Conservation (phyloP, 139 green algal genomes). For the Chlamydomonas urium region DNA sequence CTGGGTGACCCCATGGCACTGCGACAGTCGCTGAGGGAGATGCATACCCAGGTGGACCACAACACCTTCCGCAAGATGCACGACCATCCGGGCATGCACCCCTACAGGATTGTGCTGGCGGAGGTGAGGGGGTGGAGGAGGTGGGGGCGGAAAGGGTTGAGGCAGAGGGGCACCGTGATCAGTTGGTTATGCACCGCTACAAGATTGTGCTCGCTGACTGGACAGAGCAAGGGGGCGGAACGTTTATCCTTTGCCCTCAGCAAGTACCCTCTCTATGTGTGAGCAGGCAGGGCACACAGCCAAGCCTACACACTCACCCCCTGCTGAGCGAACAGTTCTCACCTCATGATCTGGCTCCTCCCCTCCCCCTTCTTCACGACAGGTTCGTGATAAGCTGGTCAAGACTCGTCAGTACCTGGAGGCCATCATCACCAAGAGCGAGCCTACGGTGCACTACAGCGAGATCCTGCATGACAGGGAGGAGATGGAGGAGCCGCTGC, state of each 20-base stretch:
- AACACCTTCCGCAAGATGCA: conserved; percentile 29
- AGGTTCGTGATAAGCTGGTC: conserved; percentile 80
- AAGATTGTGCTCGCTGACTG: conserved; percentile 83
- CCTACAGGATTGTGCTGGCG: conserved; percentile 87
- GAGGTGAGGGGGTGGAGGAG: conserved; percentile 55
- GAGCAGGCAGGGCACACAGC: too few relatives aligned
- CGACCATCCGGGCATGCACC: conserved; percentile 63
- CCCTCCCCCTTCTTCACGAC: background rate
- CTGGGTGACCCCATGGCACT: conserved; percentile 23
- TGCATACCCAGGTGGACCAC: conserved; percentile 9
- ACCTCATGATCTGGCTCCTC: background rate
- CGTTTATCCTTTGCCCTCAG: too few relatives aligned
- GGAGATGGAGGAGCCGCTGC: conserved; percentile 73
- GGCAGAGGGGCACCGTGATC: too few relatives aligned
- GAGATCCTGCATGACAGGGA: conserved; percentile 51
- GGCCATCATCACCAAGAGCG: conserved; percentile 59
- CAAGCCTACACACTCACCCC: background rate
- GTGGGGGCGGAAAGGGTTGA: too few relatives aligned
- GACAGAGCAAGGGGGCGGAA: too few relatives aligned
- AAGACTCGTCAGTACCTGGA: conserved; percentile 83
- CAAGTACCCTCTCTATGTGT: too few relatives aligned
- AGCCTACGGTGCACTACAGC: conserved; percentile 26
- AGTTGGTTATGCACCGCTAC: conserved; percentile 80
- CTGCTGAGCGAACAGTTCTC: background rate
- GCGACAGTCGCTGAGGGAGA: conserved; percentile 17